Evolutionary conservation across 2,329 filamentous ascomycete species (phyloP).

Genomic region (Phialophora expanda): DNA sequence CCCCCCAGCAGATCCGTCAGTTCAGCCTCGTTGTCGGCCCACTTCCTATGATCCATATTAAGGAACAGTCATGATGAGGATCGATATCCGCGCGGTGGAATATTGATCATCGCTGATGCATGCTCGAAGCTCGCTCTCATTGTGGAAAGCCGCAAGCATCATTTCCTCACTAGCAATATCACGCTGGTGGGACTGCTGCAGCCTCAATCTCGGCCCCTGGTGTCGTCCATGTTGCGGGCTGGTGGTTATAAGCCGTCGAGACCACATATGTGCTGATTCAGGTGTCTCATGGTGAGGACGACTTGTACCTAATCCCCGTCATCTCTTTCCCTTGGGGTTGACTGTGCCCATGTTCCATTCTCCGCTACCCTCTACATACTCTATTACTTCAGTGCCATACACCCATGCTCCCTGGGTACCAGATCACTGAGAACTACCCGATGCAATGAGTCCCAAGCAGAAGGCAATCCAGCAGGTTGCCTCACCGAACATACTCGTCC

Average conservation of each 20-base stretch:
- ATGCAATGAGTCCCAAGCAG: conserved; percentile 3
- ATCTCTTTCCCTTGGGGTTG: neutral
- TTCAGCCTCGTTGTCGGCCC: neutral
- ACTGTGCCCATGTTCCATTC: neutral
- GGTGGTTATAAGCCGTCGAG: neutral
- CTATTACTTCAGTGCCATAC: neutral
- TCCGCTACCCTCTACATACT: neutral
- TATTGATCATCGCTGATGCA: neutral
- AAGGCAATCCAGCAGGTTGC: neutral
- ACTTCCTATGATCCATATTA: neutral
- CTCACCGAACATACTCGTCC: neutral
- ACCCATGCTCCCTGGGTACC: neutral
- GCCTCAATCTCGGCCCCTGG: conserved; percentile 1
- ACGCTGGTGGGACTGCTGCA: neutral
- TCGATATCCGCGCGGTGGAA: neutral
- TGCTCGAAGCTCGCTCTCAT: neutral
- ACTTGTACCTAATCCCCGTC: neutral
- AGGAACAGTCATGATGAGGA: neutral
- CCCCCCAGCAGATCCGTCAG: neutral
- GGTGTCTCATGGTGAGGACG: neutral
- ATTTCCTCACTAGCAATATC: neutral
- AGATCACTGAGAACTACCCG: neutral
- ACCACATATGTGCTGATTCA: conserved; percentile 1
- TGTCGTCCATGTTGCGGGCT: neutral
- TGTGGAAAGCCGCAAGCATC: neutral